A percentile compares a stretch with the other conserved stretches of the same genome.
Evolutionary conservation across 495 filamentous ascomycete species (phyloP).

Genomic region (Hypoxylon subgilvum): DNA sequence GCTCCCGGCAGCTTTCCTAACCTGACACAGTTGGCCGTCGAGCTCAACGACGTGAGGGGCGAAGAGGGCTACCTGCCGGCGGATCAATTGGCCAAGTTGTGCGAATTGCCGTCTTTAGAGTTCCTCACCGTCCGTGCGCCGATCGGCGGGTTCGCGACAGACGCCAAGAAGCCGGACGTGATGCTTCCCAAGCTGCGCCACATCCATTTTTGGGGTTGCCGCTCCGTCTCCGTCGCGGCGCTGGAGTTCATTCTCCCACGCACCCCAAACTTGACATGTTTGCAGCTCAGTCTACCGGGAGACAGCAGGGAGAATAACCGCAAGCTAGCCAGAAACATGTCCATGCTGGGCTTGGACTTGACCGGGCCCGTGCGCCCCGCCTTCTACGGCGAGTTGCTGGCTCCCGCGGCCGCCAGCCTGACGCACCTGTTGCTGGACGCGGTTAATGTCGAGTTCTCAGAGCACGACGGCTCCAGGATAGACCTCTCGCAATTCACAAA

Average conservation of each 20-base stretch:
- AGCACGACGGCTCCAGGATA: conserved; percentile 12
- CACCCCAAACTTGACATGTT: background rate
- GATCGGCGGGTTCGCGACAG: background rate
- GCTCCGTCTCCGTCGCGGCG: background rate
- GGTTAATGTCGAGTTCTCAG: background rate
- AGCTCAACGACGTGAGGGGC: background rate
- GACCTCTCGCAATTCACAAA: conserved; percentile 10
- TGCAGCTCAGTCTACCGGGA: conserved; percentile 2
- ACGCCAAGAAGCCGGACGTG: background rate
- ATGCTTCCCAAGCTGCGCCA: background rate
- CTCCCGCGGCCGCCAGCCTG: background rate
- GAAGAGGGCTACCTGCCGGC: conserved; percentile 4
- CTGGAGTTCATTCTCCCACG: conserved; percentile 8
- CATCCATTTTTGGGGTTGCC: background rate
- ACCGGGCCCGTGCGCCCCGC: background rate
- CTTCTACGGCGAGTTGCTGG: conserved; percentile 3
- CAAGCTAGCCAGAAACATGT: background rate
- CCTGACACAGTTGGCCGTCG: background rate
- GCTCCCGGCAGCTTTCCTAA: conserved; percentile 1
- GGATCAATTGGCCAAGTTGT: background rate
- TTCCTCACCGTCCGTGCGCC: background rate
- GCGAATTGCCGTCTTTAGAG: conserved; percentile 16
- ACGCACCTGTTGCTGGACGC: background rate
- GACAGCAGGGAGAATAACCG: background rate
- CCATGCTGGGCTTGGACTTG: background rate